Evolutionary conservation across 1,139 yeast species (phyloP), one percentile per base, ranked within the genome.

Genomic region (Suhomyces chickasaworum): DNA sequence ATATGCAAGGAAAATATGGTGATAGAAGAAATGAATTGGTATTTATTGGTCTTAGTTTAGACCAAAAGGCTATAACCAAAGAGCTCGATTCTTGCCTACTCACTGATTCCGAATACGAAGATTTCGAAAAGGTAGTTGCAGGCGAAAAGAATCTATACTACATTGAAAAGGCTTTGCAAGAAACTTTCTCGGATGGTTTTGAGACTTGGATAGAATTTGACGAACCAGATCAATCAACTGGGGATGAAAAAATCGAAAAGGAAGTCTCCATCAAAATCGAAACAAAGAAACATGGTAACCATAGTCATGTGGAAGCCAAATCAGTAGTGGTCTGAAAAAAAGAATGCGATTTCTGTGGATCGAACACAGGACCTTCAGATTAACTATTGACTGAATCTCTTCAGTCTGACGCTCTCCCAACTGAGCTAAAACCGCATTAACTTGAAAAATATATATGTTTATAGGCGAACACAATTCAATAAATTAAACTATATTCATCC

Each of bases 371-470:
- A 74, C 79, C 79, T 74, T 70, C 77, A 73, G 78, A 73, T 73
- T 62, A 64, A 62, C 66, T 64, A 65, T 25, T 56, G 67, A 65
- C 69, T 55, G 61, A 61, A 60, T 51, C 44, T 50, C 88, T 83
- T 83, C 88, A 83, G 89, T 83, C 89, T 83, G 86, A 80, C 89
- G 89, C 89, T 84, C 89, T 84, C 89, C 89, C 89, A 80, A 81
- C 88, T 83, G 89, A 84, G 89, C 89, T 74, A 74, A 74, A 73
- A 61, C 74, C 73, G 68, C 68, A 42, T 21, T 13, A 33, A 89
- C 35, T 17, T 32, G 22, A 21, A 1, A 6, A 2, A 4, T 1
- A 1, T 32, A 9, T 9, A 23, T 23, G 9, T 12, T 23, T 4
- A 9, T 3, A 4, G 3, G 27, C 10, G 8, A 3, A 4, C 12